Evolutionary conservation across 202 grass and related monocot genomes (phyloP).

Genomic region (Brachypodium distachyon): DNA sequence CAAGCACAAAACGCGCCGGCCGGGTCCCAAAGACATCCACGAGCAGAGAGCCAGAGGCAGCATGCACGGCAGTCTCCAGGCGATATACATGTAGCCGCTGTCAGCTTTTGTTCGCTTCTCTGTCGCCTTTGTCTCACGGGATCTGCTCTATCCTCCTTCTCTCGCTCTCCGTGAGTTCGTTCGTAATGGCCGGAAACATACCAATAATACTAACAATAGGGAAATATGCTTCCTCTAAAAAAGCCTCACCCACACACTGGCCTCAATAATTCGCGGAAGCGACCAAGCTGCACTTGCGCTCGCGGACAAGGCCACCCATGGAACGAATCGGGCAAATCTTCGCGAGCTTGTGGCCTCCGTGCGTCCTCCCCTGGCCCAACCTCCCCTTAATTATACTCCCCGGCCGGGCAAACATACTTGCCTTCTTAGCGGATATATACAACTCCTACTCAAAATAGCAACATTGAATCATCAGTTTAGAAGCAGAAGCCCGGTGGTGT

Average conservation of each 20-base stretch:
- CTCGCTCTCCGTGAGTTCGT: not conserved
- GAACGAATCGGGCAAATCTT: constrained; percentile 63
- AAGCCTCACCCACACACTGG: constrained; percentile 53
- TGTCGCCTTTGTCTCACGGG: constrained; percentile 18
- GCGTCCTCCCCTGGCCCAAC: constrained; percentile 14
- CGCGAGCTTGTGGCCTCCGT: constrained; percentile 55
- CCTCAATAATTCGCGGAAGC: constrained; percentile 46
- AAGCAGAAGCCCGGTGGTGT: not conserved
- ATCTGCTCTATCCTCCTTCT: constrained; percentile 4
- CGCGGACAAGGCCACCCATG: constrained; percentile 37
- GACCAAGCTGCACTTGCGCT: constrained; percentile 33
- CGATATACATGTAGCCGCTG: constrained; percentile 56
- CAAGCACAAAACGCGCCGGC: not conserved
- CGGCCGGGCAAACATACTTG: not conserved
- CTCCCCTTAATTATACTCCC: constrained; percentile 41
- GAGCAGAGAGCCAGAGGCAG: not conserved
- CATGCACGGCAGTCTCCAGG: constrained; percentile 27
- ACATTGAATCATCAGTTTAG: too few species aligned
- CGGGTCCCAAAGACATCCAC: not conserved
- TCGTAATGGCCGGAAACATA: not conserved
- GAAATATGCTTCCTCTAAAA: not conserved
- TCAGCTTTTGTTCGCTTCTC: constrained; percentile 43
- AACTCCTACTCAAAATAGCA: not conserved
- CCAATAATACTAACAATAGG: too few species aligned
- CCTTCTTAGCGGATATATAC: not conserved